A percentile compares a stretch with the other conserved stretches of the same genome.
Evolutionary conservation across 306 rosid genomes (phyloP).

Genomic region (Delonix regia): DNA sequence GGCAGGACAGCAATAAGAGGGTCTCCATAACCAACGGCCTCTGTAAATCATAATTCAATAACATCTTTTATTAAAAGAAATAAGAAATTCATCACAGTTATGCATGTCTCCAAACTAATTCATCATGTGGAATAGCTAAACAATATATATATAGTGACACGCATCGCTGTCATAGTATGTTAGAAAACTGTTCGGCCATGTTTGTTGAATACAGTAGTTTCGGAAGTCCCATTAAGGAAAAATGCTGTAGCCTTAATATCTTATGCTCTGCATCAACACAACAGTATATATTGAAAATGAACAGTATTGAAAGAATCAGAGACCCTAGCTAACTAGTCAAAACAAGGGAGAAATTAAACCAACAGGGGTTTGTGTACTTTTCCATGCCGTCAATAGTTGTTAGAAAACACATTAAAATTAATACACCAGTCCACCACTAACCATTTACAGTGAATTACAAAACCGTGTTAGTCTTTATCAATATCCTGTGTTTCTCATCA

Average conservation of each 20-base stretch:
- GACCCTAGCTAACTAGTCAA: not conserved
- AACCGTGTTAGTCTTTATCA: not conserved
- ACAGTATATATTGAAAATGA: not conserved
- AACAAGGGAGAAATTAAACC: not conserved
- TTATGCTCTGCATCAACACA: not conserved
- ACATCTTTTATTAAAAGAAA: not conserved
- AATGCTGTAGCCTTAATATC: not conserved
- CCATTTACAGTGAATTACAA: not conserved
- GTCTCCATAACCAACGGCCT: slow-evolving; percentile 87
- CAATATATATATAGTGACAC: slow-evolving; percentile 11
- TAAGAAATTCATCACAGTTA: slow-evolving; percentile 6
- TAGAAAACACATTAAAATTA: slow-evolving; percentile 8
- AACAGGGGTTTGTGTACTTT: not conserved
- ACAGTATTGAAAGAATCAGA: not conserved
- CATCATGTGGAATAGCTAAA: not conserved
- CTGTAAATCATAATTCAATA: slow-evolving; percentile 52
- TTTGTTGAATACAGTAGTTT: not conserved
- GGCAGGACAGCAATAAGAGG: slow-evolving; percentile 85
- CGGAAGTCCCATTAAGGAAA: not conserved
- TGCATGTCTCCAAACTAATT: not conserved
- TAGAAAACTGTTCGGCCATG: not conserved
- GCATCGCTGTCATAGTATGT: not conserved
- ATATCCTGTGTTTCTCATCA: slow-evolving; percentile 5
- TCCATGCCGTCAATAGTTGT: not conserved
- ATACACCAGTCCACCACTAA: not conserved